Evolutionary conservation across 2,329 filamentous ascomycete species (phyloP), one percentile per base, ranked within the genome.

Genomic region (Fusarium sp.): DNA sequence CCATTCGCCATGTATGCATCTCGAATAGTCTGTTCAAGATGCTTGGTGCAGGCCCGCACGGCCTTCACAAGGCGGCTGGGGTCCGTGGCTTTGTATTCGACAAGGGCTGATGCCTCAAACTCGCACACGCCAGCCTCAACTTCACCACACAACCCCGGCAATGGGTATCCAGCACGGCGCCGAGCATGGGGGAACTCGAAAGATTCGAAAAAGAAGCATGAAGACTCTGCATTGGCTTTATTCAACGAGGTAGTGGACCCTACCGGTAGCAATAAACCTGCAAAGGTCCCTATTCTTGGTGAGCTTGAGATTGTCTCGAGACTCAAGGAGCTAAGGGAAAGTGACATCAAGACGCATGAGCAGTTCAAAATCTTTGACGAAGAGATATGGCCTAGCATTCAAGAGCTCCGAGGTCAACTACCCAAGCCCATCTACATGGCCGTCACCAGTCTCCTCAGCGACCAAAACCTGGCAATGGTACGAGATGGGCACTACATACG

Each of bases 241-340:
- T 83, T 83, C 77, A 81, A 82, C 53, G 79, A 83, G 14, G 80
- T 83, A n/a, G 80, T 82, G 59, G 78, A 74, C 16, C 75, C 75
- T 16, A 44, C 56, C 20, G 14, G 35, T 46, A 53, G 35, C 33
- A 53, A 20, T n/a, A 55, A 55, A 24, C 46, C 31, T 16, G 42
- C 24, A 51, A 29, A 29, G 20, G 31, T 42, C 29, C 31, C 71
- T 20, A 58, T 72, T n/a, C 16, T 79, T 29, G 68, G 68, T 5
- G 79, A 81, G 44, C 73, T 79, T 51, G 78, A 83, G 63, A 70
- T 82, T n/a, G 74, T 78, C 2, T 76, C 77, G 36, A 79, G 69
- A 57, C 69, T 83, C 61, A 78, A 77, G 36, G 72, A 78, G 27
- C 64, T 83, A 5, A 67, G 68, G 8, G 66, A 71, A 3, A 75